phyloP scores from a whole-genome alignment of 768 basidiomycete species.

The Hebeloma cylindrosporum region DNA sequence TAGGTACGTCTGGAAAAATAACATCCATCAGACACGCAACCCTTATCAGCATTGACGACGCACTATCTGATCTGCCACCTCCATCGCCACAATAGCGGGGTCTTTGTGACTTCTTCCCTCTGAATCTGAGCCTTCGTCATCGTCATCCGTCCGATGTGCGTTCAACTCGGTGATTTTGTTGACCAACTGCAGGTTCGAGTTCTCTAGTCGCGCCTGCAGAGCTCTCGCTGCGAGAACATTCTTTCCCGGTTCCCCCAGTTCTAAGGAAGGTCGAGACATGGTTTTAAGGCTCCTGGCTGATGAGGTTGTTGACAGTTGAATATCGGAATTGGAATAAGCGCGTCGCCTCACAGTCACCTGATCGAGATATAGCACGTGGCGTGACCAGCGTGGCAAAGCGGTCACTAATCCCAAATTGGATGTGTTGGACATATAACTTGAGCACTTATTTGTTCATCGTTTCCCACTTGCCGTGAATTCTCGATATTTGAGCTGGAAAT shows the following conservation, averaged over 20 bases:
- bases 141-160: slow-evolving; percentile 33
- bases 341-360: too few relatives aligned
- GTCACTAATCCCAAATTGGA: too few relatives aligned
- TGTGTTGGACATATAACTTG: too few relatives aligned
- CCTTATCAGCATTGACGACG: slow-evolving; percentile 22
- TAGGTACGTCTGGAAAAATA: slow-evolving; percentile 52
- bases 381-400: too few relatives aligned
- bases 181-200: slow-evolving; percentile 37
- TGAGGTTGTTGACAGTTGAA: too few relatives aligned
- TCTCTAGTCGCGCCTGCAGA: slow-evolving; percentile 35
- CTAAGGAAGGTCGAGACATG: slow-evolving; percentile 21
- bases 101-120: slow-evolving; percentile 45
- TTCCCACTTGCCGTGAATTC: too few relatives aligned
- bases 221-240: slow-evolving; percentile 33
- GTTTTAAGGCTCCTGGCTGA: slow-evolving; percentile 15
- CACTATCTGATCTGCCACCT: slow-evolving; percentile 62
- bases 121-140: slow-evolving; percentile 26
- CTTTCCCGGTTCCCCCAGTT: slow-evolving; percentile 36
- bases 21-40: not conserved
- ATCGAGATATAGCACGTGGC: too few relatives aligned
- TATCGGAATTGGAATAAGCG: too few relatives aligned
- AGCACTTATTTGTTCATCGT: too few relatives aligned
- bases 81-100: slow-evolving; percentile 55
- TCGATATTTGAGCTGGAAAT: too few relatives aligned
- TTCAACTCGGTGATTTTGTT: slow-evolving; percentile 38